Evolutionary conservation across 2,329 filamentous ascomycete species (phyloP).

Genomic region (Fusarium napiforme): DNA sequence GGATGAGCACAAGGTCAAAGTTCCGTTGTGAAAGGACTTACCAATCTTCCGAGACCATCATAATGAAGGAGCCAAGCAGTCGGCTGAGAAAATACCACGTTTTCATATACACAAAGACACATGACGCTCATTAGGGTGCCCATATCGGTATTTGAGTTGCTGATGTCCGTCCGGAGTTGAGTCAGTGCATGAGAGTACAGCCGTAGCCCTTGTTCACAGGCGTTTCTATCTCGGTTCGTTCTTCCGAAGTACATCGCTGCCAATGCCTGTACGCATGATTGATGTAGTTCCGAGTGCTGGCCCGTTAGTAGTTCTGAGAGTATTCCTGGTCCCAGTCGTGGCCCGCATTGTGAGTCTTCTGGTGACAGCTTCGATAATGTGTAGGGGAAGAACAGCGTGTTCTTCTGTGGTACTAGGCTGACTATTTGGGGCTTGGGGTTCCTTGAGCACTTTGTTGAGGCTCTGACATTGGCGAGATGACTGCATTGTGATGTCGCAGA

Average conservation of each 20-base stretch:
- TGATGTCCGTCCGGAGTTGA: constrained; percentile 12
- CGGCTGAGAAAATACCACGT: constrained; percentile 17
- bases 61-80: constrained; percentile 29
- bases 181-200: constrained; percentile 19
- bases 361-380: constrained; percentile 22
- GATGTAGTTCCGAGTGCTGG: constrained; percentile 4
- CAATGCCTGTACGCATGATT: constrained; percentile 18
- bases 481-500: not conserved
- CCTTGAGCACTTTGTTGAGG: not conserved
- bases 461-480: not conserved
- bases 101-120: constrained; percentile 29
- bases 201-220: constrained; percentile 6
- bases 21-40: not conserved
- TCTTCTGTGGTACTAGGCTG: not conserved
- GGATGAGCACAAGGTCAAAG: not conserved
- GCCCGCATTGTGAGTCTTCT: not conserved
- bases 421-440: not conserved
- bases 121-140: constrained; percentile 17
- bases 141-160: not conserved
- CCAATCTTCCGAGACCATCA: constrained; percentile 19
- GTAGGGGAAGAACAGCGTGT: constrained; percentile 20
- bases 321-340: not conserved
- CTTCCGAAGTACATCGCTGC: constrained; percentile 22
- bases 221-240: constrained; percentile 6
- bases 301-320: constrained; percentile 6